These are phyloP conservation scores for Acanthamoeba quina DNA, from an alignment of 208 protist genomes.

Conservation along the genomic window DNA sequence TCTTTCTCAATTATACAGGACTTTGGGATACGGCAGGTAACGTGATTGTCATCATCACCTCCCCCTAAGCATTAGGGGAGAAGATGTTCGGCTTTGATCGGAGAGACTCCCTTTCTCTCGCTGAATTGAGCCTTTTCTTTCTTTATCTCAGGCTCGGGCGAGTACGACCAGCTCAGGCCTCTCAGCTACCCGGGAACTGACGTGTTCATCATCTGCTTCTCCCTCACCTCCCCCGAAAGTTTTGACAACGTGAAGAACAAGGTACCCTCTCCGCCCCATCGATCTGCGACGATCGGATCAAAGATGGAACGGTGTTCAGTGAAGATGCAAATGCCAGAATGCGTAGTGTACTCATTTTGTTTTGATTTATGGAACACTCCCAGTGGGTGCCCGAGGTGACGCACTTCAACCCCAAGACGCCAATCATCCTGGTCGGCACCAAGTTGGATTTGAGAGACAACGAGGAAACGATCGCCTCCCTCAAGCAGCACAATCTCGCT, in stretches of 20 bases:
- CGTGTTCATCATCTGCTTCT: slow-evolving; percentile 90
- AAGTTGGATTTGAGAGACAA: slow-evolving; percentile 81
- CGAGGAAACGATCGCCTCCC: slow-evolving; percentile 52
- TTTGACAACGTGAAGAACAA: slow-evolving; percentile 85
- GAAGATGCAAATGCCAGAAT: background rate
- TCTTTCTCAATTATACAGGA: background rate
- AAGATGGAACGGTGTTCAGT: background rate
- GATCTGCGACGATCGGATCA: background rate
- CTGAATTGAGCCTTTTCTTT: background rate
- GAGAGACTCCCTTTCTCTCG: background rate
- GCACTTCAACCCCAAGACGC: slow-evolving; percentile 74
- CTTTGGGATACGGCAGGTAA: slow-evolving; percentile 75
- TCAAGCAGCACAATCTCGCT: slow-evolving; percentile 70
- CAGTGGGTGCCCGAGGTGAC: slow-evolving; percentile 82
- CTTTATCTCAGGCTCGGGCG: slow-evolving; percentile 81
- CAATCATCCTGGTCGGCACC: slow-evolving; percentile 84
- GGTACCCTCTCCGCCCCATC: slow-evolving; percentile 45
- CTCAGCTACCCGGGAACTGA: slow-evolving; percentile 87
- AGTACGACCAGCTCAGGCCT: slow-evolving; percentile 88
- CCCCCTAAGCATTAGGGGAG: too few relatives aligned
- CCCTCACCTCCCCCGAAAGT: slow-evolving; percentile 77
- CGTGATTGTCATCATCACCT: background rate
- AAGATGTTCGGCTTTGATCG: background rate
- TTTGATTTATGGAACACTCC: background rate
- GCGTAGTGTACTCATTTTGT: background rate